Base-by-base conservation (phyloP, 495 filamentous ascomycete species). In the Thermochaetoides thermophila region DNA sequence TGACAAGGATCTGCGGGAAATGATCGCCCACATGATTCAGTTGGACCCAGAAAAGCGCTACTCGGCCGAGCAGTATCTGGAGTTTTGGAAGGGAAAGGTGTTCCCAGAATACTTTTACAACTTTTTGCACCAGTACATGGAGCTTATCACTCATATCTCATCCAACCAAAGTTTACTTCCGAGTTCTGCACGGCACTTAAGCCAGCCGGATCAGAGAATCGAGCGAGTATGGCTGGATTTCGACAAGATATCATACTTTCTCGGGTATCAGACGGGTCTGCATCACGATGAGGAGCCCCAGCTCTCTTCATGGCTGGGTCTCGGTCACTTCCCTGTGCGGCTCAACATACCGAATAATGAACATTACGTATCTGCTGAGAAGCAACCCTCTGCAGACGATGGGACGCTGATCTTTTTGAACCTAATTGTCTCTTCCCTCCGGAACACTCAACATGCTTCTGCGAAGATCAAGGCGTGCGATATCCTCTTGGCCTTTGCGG, bases 121-220 rank as follows among this genome's bases (percentile, higher is more conserved):
- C 56, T 94, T 95, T 50, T 69, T 97, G 20, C 89, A 97, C 49
- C 83, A 92, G 42, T 93, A 95, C 53, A 93, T 97, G 84, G 82
- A 79, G 43, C 64, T 89, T 25, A 83, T 99, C 46, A 96, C 91
- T 2, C 87, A 99, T 51, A 80, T 84, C n/a, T 80, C 76, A 3
- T 79, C 81, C 18, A 84, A 82, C 2, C 75, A 74, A 33, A 60
- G 71, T 13, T 61, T 80, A 7, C 73, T 73, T 14, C 64, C 73
- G 1, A 61, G 73, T 3, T 69, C 72, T 12, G 61, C 65, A 13
- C 68, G 68, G 25, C 84, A 79, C 38, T 60, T 81, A 38, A 79
- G 77, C 25, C 80, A 92, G 45, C 71, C 84, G 1, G 91, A 99
- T 55, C 81, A 94, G 39, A 70, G 91, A 24, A 96, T 99, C 36